Percentiles rank a stretch among this genome's conserved stretches.
These are phyloP conservation scores for Astrothelium macrocarpum DNA, from an alignment of 495 filamentous ascomycete genomes.

Conservation along the genomic window DNA sequence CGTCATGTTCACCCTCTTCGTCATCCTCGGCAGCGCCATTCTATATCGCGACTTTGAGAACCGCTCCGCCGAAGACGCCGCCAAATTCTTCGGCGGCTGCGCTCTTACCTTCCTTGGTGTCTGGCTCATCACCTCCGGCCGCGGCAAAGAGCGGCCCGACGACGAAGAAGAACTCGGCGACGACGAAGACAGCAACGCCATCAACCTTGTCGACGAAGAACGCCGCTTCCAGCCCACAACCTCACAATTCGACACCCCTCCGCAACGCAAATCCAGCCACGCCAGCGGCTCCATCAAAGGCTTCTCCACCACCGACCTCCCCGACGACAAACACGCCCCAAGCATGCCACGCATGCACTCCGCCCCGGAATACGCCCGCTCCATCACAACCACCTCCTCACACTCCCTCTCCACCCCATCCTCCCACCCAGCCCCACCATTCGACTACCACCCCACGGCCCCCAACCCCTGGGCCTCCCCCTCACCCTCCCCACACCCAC, in stretches of 20 bases:
- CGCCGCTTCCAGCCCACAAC: slow-evolving; percentile 18
- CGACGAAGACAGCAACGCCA: slow-evolving; percentile 42
- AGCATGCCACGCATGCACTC: slow-evolving; percentile 7
- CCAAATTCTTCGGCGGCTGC: slow-evolving; percentile 84
- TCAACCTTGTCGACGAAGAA: slow-evolving; percentile 30
- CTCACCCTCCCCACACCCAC: slow-evolving; percentile 7
- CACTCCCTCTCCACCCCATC: not conserved
- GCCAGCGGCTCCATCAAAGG: not conserved
- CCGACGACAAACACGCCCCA: slow-evolving; percentile 1
- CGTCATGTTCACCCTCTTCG: slow-evolving; percentile 88
- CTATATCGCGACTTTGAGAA: slow-evolving; percentile 90
- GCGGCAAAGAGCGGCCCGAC: slow-evolving; percentile 40
- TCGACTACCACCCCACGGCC: not conserved
- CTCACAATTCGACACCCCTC: slow-evolving; percentile 8
- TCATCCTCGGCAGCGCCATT: slow-evolving; percentile 87
- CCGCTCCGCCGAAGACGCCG: slow-evolving; percentile 54
- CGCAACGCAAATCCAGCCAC: slow-evolving; percentile 1
- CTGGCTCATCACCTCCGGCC: slow-evolving; percentile 76
- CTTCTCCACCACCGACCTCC: slow-evolving; percentile 13
- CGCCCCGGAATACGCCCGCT: slow-evolving; percentile 1
- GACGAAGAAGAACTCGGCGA: slow-evolving; percentile 44
- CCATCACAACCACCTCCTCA: not conserved
- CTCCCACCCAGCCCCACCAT: not conserved
- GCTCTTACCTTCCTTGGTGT: slow-evolving; percentile 86
- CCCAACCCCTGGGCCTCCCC: not conserved